phyloP scores from a whole-genome alignment of 2,329 filamentous ascomycete genomes.

The Apiospora koreana region DNA sequence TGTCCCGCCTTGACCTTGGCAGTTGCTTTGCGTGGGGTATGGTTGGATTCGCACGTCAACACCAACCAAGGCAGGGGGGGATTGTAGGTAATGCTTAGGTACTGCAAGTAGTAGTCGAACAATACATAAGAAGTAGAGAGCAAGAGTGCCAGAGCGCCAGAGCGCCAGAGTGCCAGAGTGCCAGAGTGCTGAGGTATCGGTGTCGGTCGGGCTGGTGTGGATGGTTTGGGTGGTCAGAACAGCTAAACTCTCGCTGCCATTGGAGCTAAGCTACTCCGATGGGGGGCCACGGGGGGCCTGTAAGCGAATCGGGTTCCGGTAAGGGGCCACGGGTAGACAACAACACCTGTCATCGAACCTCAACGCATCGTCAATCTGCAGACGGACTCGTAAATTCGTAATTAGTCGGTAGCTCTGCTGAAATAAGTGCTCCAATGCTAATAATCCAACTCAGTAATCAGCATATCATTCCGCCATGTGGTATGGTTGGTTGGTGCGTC shows the following conservation, averaged over 20 bases:
- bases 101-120: too few species aligned
- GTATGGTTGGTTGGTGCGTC: neutral
- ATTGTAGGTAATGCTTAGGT: neutral
- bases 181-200: neutral
- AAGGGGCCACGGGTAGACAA: neutral
- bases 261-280: neutral
- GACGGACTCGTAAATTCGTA: neutral
- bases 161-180: neutral
- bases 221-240: neutral
- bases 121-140: too few species aligned
- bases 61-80: neutral
- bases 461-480: slow-evolving; percentile 8
- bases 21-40: neutral
- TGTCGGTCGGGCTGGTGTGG: neutral
- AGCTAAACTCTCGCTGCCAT: slow-evolving; percentile 3
- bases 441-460: neutral
- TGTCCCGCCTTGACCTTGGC: slow-evolving; percentile 4
- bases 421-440: neutral
- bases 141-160: neutral
- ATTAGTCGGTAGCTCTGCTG: neutral
- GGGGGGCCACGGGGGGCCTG: neutral
- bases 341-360: neutral
- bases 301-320: neutral
- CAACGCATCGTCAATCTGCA: neutral
- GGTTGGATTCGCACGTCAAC: neutral